Percentiles rank a stretch among this genome's conserved stretches.
These are phyloP conservation scores for Urostyla sp. DNA, from an alignment of 73 alveolate genomes.

Conservation along the genomic window DNA sequence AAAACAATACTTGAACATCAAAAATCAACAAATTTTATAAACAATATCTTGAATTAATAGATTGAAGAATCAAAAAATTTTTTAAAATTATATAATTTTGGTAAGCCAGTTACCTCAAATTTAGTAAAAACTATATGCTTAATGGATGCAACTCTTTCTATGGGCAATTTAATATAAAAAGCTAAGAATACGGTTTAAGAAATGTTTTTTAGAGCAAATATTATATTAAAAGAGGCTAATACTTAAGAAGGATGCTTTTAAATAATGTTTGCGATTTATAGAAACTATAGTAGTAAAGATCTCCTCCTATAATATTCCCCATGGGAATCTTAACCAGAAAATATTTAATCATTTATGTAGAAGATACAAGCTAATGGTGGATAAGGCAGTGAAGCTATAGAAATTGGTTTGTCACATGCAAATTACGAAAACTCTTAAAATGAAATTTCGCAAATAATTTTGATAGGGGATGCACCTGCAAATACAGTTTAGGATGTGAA, in stretches of 20 bases:
- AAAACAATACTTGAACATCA: too few relatives aligned
- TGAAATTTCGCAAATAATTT: background rate
- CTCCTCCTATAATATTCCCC: background rate
- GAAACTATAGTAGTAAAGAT: background rate
- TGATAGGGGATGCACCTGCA: background rate
- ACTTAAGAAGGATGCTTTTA: background rate
- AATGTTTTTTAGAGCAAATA: background rate
- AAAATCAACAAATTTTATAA: too few relatives aligned
- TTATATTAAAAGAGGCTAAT: background rate
- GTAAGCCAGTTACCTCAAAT: too few relatives aligned
- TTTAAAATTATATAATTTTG: too few relatives aligned
- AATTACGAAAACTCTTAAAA: background rate
- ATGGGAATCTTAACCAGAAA: background rate
- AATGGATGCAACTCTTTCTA: conserved; percentile 3
- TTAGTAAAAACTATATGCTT: background rate
- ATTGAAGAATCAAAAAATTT: too few relatives aligned
- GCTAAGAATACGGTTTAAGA: background rate
- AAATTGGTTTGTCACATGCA: background rate
- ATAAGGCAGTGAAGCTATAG: background rate
- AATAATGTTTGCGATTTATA: background rate
- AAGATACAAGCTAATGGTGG: background rate
- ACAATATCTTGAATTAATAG: too few relatives aligned
- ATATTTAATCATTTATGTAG: background rate
- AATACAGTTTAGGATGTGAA: background rate
- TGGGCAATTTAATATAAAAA: background rate